Evolutionary conservation across 345 rosid genomes (phyloP), one percentile per base, ranked within the genome.

Genomic region (Adansonia digitata): DNA sequence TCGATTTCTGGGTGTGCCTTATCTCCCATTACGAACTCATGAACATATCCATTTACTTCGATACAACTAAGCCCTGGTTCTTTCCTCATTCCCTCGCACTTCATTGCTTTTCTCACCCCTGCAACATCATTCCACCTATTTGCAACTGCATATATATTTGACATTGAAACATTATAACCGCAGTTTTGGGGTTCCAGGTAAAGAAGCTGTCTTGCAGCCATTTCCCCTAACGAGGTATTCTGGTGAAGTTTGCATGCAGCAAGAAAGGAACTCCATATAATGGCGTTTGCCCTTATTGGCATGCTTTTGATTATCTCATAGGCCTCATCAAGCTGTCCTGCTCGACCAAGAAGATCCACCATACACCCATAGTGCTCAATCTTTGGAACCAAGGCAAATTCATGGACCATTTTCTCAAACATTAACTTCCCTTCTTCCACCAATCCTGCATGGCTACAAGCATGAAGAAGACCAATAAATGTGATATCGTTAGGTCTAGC

Each of bases 331-430:
- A 88, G 82, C 73, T 51, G 64, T 63, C 90, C 85, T 20, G 90
- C 86, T 78, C 86, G 82, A 42, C 90, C 87, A 60, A 85, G 85
- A 72, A 88, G 84, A 79, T 85, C 90, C 22, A 86, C 89, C 86
- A 86, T 79, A 66, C 92, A 88, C 1, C 92, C 87, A 42, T 85
- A 85, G 74, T 88, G 92, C 77, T 88, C 86, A 43, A 86, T 71
- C 68, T 81, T 82, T 34, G 90, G 92, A 34, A 67, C 77, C 65
- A 84, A 69, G 53, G 46, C 77, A 62, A 48, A 72, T 27, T 42
- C 63, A 26, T 60, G 37, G 26, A 78, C 71, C 92, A 88, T 82
- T 64, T 75, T 79, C 31, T 74, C 22, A 56, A 86, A 85, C 53
- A 74, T 10, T 43, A 13, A 51, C 76, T 73, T 82, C n/a, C 88